Conservation (phyloP, 371 early-diverging fungal genomes). For the Mucor ambiguus region DNA sequence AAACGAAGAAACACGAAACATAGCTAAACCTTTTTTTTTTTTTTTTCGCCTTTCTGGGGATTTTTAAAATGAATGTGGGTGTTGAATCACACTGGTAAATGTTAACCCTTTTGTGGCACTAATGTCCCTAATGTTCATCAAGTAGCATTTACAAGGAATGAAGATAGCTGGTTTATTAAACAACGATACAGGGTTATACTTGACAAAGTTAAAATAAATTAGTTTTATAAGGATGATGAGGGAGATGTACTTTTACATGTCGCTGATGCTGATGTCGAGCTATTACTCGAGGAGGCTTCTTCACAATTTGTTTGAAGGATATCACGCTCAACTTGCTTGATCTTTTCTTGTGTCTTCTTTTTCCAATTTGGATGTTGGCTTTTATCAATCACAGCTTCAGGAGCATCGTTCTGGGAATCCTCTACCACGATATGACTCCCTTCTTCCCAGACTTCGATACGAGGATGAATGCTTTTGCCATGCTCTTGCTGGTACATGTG, state of each 20-base stretch:
- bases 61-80: conserved; percentile 3
- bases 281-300: not conserved
- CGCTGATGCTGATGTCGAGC: not conserved
- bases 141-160: no score
- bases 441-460: conserved; percentile 48
- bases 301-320: not conserved
- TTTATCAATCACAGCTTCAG: not conserved
- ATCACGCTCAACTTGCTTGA: not conserved
- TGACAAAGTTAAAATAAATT: not conserved
- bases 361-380: conserved; percentile 2
- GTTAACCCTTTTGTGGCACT: not conserved
- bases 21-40: not conserved
- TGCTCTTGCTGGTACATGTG: not conserved
- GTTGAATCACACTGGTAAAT: not conserved
- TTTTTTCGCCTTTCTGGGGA: not conserved
- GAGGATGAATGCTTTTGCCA: conserved; percentile 13
- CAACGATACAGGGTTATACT: no score
- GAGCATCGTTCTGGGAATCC: conserved; percentile 18
- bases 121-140: no score
- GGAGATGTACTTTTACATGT: not conserved
- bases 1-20: conserved; percentile 18
- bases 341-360: conserved; percentile 2
- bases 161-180: no score
- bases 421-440: conserved; percentile 27
- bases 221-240: not conserved